phyloP scores from a whole-genome alignment of 352 stramenopile species.

The Phytophthora cactorum region DNA sequence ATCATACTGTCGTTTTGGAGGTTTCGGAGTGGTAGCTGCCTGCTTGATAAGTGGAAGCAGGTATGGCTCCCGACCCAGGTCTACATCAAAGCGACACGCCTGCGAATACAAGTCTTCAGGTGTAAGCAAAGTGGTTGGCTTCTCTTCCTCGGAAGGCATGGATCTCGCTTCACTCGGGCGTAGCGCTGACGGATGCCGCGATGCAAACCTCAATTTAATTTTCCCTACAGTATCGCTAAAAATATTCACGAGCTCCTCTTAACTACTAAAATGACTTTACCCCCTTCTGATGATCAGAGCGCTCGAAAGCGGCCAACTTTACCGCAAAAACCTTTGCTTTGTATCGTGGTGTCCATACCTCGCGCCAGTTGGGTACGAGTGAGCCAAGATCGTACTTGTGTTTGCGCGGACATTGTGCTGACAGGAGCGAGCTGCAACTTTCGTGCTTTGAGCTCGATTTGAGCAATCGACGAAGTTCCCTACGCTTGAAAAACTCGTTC shows the following conservation, averaged over 20 bases:
- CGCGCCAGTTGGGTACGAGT: constrained; percentile 27
- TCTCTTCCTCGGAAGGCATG: constrained; percentile 10
- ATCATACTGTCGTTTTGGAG: constrained; percentile 37
- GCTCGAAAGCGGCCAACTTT: constrained; percentile 9
- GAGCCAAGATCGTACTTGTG: constrained; percentile 33
- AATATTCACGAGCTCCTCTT: not conserved
- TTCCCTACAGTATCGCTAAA: not conserved
- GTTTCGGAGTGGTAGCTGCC: constrained; percentile 48
- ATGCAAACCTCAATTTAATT: too few species aligned
- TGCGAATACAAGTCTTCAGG: constrained; percentile 57
- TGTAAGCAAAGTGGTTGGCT: constrained; percentile 19
- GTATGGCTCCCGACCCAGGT: constrained; percentile 54
- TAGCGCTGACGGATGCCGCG: too few species aligned
- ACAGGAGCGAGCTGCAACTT: too few species aligned
- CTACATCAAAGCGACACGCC: constrained; percentile 47
- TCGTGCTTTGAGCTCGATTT: not conserved
- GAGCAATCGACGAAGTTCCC: constrained; percentile 10
- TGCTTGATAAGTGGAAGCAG: constrained; percentile 60
- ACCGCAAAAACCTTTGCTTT: constrained; percentile 16
- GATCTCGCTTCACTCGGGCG: not conserved
- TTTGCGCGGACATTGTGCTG: not conserved
- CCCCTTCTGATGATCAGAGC: constrained; percentile 9
- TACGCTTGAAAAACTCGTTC: constrained; percentile 81
- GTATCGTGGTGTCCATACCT: constrained; percentile 44
- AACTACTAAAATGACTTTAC: constrained; percentile 15